Evolutionary conservation across 1,284 basidiomycete species (phyloP), one percentile per base, ranked within the genome.

Genomic region (Rhodotorula sp.): DNA sequence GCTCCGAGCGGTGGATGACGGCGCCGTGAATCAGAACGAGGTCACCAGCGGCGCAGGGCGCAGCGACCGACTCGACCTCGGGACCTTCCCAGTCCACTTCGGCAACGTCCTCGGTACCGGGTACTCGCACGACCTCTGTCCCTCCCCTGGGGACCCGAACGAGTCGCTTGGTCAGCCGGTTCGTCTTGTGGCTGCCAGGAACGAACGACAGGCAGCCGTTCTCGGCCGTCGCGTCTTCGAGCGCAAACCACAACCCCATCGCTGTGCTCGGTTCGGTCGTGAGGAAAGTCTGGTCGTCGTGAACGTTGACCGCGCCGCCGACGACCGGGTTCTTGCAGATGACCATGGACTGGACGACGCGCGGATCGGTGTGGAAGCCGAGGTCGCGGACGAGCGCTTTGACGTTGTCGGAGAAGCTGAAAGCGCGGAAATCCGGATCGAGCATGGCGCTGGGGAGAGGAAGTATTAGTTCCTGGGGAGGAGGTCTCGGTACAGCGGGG

Each of bases 231-330:
- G 93, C 95, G 72, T 87, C 87, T 80, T 98, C 95, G 29, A 98
- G 84, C 10, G 95, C 92, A 69, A 97, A 91, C 96, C 96, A 99
- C 80, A 94, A 92, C 0, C 96, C 96, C 8, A 98, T 85, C 0
- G 96, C 95, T 10, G 88, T 89, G 0, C 92, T 92, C 14, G 96
- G 95, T 62, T 91, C 85, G 6, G 94, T 97, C 81, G 96, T 97
- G 29, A 87, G 79, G 72, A 87, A 87, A 1, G 86, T 87, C 31
- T 83, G 84, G 77, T 87, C 86, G 74, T 86, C 85, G 73, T 86
- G 86, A 20, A 79, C 78, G 8, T 83, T 83, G 1, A 85, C 93
- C 85, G 91, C 88, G 3, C 92, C 93, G 4, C 94, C 94, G 46
- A 96, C 93, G 67, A 88, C 85, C 77, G 47, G 80, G 68, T 81